These are phyloP conservation scores for Beauveria asiatica DNA, from an alignment of 2,329 filamentous ascomycete genomes.

Conservation along the genomic window DNA sequence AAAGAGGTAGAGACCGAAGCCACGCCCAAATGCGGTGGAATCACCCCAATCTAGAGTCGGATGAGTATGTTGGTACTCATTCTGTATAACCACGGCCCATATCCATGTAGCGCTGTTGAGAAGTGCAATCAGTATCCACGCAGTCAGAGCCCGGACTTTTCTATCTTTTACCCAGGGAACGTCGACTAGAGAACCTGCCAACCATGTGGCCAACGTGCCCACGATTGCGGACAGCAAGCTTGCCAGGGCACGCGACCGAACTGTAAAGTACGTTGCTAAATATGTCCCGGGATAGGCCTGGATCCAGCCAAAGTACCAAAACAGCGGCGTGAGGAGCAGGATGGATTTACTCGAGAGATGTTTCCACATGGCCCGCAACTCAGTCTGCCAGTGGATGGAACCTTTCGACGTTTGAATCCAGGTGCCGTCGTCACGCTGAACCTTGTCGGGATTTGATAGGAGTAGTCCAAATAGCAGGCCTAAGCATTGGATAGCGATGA, in stretches of 20 bases:
- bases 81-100: constrained; percentile 38
- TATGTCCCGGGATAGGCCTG: constrained; percentile 34
- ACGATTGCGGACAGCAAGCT: constrained; percentile 20
- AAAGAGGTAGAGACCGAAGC: constrained; percentile 34
- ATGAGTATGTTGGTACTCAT: constrained; percentile 33
- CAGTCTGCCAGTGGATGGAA: constrained; percentile 21
- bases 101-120: constrained; percentile 37
- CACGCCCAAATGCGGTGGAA: constrained; percentile 26
- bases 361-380: constrained; percentile 23
- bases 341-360: constrained; percentile 25
- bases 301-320: constrained; percentile 27
- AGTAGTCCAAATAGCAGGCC: constrained; percentile 33
- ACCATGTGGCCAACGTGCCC: constrained; percentile 29
- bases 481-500: constrained; percentile 39
- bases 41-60: constrained; percentile 36
- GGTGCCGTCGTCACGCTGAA: constrained; percentile 34
- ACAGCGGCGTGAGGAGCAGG: constrained; percentile 17
- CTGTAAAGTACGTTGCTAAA: constrained; percentile 33
- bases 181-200: constrained; percentile 28
- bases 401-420: constrained; percentile 21
- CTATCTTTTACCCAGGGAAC: constrained; percentile 29
- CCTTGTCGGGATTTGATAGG: constrained; percentile 35
- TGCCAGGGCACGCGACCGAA: constrained; percentile 30
- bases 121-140: constrained; percentile 31
- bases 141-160: constrained; percentile 30